A percentile compares a stretch with the other conserved stretches of the same genome.
These are phyloP conservation scores for Umbelopsis sp. DNA, from an alignment of 192 early-diverging fungal species.

Conservation along the genomic window DNA sequence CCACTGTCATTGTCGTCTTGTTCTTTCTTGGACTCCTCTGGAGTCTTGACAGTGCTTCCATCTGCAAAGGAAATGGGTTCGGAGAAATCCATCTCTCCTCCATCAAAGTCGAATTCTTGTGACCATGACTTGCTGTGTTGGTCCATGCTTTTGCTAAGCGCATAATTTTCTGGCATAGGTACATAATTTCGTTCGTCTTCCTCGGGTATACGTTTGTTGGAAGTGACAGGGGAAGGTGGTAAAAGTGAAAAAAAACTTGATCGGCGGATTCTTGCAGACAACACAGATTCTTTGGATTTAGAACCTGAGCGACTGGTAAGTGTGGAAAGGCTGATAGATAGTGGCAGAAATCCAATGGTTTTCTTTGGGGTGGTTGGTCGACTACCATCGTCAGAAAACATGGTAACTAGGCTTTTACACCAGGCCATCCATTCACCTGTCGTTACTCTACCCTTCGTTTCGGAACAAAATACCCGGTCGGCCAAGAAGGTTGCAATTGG, in stretches of 20 bases:
- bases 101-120: conserved; percentile 23
- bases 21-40: conserved; percentile 6
- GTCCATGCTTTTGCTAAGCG: not conserved
- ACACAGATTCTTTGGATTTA: conserved; percentile 10
- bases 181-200: not conserved
- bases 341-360: conserved; percentile 19
- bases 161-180: not conserved
- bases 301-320: conserved; percentile 9
- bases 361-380: conserved; percentile 15
- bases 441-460: conserved; percentile 25
- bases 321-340: conserved; percentile 11
- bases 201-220: not conserved
- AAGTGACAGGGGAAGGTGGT: conserved; percentile 8
- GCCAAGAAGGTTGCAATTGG: conserved; percentile 63
- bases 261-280: conserved; percentile 8
- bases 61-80: conserved; percentile 25
- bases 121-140: conserved; percentile 21
- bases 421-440: conserved; percentile 34
- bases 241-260: conserved; percentile 20
- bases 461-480: conserved; percentile 62
- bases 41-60: not conserved
- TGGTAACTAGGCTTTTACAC: conserved; percentile 31
- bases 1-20: conserved; percentile 27
- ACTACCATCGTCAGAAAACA: conserved; percentile 13
- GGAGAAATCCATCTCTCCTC: conserved; percentile 23